Percentiles rank a stretch among this genome's conserved stretches.
phyloP scores from a whole-genome alignment of 2,329 filamentous ascomycete genomes.

The Calycina marina region DNA sequence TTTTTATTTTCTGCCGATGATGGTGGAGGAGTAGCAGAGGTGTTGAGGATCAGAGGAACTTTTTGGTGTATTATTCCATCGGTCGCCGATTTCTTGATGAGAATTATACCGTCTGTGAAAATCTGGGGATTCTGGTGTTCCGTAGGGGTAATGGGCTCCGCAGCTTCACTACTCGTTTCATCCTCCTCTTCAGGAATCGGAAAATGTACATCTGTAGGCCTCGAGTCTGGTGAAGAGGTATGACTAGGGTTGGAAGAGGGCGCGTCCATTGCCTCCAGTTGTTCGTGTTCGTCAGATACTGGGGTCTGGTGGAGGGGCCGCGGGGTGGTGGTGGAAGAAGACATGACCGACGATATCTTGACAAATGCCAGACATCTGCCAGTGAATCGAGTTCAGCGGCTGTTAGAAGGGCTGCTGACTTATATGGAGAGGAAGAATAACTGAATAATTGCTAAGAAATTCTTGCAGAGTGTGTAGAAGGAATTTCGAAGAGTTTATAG shows the following conservation, averaged over 20 bases:
- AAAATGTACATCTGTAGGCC: constrained; percentile 32
- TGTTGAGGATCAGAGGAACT: constrained; percentile 13
- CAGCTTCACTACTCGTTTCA: constrained; percentile 44
- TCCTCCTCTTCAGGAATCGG: constrained; percentile 38
- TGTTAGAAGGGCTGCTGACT: too few species aligned
- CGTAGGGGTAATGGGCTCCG: constrained; percentile 46
- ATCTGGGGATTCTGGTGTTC: constrained; percentile 42
- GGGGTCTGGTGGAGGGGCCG: neutral
- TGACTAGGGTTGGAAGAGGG: neutral
- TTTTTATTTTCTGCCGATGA: constrained; percentile 2
- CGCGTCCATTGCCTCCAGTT: neutral
- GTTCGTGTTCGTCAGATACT: neutral
- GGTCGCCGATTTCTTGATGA: constrained; percentile 1
- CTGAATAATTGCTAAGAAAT: too few species aligned
- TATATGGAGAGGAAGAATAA: too few species aligned
- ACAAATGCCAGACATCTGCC: too few species aligned
- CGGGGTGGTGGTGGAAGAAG: neutral
- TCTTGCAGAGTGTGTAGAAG: too few species aligned
- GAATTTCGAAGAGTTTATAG: too few species aligned
- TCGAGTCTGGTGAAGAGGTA: constrained; percentile 15
- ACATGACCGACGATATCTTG: neutral
- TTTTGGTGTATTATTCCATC: constrained; percentile 1
- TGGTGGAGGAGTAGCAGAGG: constrained; percentile 10
- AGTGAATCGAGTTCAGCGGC: too few species aligned
- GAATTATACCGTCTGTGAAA: constrained; percentile 25